Evolutionary conservation across 1,139 yeast species (phyloP).

Genomic region (Saccharomyces hybrid): DNA sequence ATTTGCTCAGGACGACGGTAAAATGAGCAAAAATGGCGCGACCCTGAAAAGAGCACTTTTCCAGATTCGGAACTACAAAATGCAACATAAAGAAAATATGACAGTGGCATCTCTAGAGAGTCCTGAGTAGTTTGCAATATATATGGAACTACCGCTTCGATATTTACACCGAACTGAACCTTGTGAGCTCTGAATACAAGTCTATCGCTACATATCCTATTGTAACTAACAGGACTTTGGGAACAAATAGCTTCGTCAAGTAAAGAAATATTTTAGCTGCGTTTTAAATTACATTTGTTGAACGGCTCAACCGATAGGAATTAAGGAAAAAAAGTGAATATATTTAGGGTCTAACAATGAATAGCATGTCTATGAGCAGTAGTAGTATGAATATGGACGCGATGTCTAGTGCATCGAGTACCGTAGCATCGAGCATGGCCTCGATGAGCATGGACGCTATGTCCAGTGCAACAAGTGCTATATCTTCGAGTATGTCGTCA

Average conservation of each 20-base stretch:
- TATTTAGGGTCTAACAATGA: background rate
- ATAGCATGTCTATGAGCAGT: background rate
- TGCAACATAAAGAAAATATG: background rate
- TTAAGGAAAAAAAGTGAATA: background rate
- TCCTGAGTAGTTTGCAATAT: background rate
- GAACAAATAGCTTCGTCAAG: background rate
- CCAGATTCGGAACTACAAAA: background rate
- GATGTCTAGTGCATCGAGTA: too few relatives aligned
- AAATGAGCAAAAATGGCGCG: background rate
- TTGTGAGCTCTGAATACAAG: background rate
- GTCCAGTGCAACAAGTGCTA: too few relatives aligned
- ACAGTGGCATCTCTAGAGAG: background rate
- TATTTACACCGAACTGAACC: background rate
- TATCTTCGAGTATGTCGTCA: too few relatives aligned
- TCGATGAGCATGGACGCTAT: too few relatives aligned
- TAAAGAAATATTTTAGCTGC: background rate
- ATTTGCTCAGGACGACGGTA: background rate
- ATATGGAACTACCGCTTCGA: too few relatives aligned
- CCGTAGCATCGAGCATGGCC: too few relatives aligned
- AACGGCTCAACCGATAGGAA: background rate
- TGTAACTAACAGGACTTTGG: too few relatives aligned
- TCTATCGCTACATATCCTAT: too few relatives aligned
- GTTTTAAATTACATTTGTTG: background rate
- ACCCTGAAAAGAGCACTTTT: background rate
- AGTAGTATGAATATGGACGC: background rate